A percentile compares a stretch with the other conserved stretches of the same genome.
Evolutionary conservation across 1,284 basidiomycete genomes (phyloP).

Genomic region (Clitocybe nebularis): DNA sequence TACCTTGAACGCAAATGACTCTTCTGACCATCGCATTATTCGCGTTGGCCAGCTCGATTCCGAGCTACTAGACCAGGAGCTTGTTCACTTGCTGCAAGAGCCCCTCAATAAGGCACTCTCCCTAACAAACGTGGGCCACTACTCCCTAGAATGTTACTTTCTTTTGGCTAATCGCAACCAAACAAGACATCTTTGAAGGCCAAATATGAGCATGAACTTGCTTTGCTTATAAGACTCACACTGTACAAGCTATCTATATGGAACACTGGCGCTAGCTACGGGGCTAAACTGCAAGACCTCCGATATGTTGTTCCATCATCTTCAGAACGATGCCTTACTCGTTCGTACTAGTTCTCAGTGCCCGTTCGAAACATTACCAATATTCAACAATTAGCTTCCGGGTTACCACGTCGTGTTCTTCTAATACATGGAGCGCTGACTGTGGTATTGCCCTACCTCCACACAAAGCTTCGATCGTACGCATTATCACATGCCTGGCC

Average conservation of each 20-base stretch:
- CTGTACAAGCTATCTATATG: constrained; percentile 86
- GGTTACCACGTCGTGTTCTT: constrained; percentile 57
- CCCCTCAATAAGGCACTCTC: constrained; percentile 78
- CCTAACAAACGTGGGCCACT: constrained; percentile 57
- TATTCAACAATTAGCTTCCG: constrained; percentile 43
- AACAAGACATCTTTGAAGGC: constrained; percentile 56
- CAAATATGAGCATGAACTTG: constrained; percentile 79
- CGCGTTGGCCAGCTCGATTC: constrained; percentile 94
- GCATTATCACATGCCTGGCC: constrained; percentile 88
- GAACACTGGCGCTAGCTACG: constrained; percentile 83
- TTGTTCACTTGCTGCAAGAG: constrained; percentile 79
- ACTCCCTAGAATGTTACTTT: constrained; percentile 10
- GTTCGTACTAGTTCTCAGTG: constrained; percentile 25
- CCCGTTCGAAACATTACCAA: constrained; percentile 17
- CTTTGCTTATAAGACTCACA: constrained; percentile 70
- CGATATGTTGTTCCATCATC: constrained; percentile 42
- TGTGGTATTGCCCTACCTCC: constrained; percentile 75
- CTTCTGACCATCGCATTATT: constrained; percentile 46
- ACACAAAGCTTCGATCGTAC: constrained; percentile 68
- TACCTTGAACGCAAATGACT: constrained; percentile 27
- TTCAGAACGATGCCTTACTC: constrained; percentile 24
- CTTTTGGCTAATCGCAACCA: constrained; percentile 8
- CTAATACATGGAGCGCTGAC: constrained; percentile 73
- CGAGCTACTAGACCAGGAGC: constrained; percentile 87
- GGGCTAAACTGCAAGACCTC: constrained; percentile 88